Conservation (phyloP, 2,329 filamentous ascomycete genomes). For the Aspergillus hiratsukae region DNA sequence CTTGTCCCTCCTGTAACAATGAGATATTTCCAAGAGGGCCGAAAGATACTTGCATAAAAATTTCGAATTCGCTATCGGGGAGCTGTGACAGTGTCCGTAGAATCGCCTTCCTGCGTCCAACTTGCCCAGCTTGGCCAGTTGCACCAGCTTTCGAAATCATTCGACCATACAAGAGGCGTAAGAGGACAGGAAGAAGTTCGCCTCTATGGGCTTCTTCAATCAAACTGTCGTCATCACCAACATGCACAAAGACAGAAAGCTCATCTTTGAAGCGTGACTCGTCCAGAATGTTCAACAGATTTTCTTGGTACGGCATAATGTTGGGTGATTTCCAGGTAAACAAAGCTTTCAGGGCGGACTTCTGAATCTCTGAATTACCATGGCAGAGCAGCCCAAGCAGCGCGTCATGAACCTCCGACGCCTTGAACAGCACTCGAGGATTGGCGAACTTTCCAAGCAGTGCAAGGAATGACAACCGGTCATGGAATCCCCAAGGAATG, state of each 20-base stretch:
- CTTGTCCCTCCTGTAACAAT: constrained; percentile 49
- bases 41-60: constrained; percentile 78
- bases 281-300: constrained; percentile 79
- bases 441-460: constrained; percentile 85
- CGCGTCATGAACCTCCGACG: constrained; percentile 69
- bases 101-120: constrained; percentile 67
- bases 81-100: constrained; percentile 78
- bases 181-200: constrained; percentile 76
- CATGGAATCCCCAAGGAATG: constrained; percentile 48
- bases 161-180: constrained; percentile 83
- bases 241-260: constrained; percentile 79
- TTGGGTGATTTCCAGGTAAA: constrained; percentile 82
- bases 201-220: constrained; percentile 69
- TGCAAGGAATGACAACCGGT: constrained; percentile 76
- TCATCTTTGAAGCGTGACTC: constrained; percentile 91
- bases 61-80: constrained; percentile 66
- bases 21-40: constrained; percentile 62
- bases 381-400: constrained; percentile 75
- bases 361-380: constrained; percentile 87
- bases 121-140: constrained; percentile 74
- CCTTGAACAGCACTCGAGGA: constrained; percentile 74
- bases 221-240: constrained; percentile 58
- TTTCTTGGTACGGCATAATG: constrained; percentile 75
- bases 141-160: constrained; percentile 77
- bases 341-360: constrained; percentile 74